Evolutionary conservation across 495 filamentous ascomycete species (phyloP), one percentile per base, ranked within the genome.

Genomic region (Pyrenopolyporus hunteri): DNA sequence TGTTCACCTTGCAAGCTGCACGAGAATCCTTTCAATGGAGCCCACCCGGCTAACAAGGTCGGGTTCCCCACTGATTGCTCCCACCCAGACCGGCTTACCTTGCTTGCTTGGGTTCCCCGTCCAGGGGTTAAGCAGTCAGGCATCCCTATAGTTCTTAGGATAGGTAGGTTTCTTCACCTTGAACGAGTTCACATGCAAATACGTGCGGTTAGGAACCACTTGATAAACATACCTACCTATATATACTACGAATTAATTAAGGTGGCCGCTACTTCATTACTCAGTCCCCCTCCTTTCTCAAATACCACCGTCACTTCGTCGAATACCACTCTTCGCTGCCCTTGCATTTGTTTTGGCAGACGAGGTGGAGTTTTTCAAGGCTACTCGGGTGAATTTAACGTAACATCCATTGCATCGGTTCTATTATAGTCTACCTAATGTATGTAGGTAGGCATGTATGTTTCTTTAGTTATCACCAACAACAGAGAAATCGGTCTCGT

Each of bases 101-200:
- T 54, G 35, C 33, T 64, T 51, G 33, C 22, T 58, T 54, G 49
- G 61, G 49, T 54, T 28, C 16, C 20, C 32, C 29, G 48, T 40
- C 50, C 61, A 64, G 61, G 61, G 61, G 61, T 50, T 13, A 22
- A n/a, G 35, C 32, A 43, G 59, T 52, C 45, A 36, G 23, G 53
- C n/a, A n/a, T n/a, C 48, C 59, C 52, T 63, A 57, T 63, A 52
- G 23, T 44, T n/a, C n/a, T n/a, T n/a, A n/a, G n/a, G n/a, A n/a
- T n/a, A n/a, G n/a, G n/a, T n/a, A n/a, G n/a, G n/a, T n/a, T n/a
- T n/a, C 47, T 36, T 64, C 54, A 64, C 54, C 55, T 59, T 59
- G 26, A 4, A 51, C 39, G 28, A 22, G 53, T 57, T 64, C 60
- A 64, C 60, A 64, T 64, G 60, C 43, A 13, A 63, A 63, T 49